These are phyloP conservation scores for Syzygium syzygioides DNA, from an alignment of 441 rosid genomes.

Conservation along the genomic window DNA sequence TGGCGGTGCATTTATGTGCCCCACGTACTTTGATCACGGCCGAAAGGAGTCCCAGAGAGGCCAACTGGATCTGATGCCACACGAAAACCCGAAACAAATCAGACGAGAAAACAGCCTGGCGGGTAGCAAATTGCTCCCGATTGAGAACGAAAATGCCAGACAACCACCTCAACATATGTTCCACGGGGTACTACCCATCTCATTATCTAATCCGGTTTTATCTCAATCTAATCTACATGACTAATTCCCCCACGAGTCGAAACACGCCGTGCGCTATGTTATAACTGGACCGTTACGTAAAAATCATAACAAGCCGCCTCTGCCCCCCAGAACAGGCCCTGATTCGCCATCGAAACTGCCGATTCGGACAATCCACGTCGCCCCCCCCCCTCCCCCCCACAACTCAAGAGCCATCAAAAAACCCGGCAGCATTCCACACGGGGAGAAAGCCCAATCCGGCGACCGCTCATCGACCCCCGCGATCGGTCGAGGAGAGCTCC, in stretches of 20 bases:
- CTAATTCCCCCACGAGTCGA: background rate
- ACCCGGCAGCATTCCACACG: background rate
- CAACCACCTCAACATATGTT: background rate
- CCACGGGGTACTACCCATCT: background rate
- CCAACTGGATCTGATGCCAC: background rate
- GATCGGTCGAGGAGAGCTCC: background rate
- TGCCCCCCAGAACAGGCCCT: background rate
- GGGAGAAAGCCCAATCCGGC: background rate
- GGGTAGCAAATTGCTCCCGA: background rate
- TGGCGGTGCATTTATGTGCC: background rate
- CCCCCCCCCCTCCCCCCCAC: background rate
- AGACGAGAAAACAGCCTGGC: background rate
- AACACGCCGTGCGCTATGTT: background rate
- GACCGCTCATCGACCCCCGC: background rate
- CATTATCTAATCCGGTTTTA: background rate
- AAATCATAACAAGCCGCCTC: background rate
- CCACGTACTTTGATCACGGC: background rate
- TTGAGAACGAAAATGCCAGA: background rate
- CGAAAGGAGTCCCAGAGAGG: background rate
- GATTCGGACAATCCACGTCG: background rate
- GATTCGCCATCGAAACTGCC: background rate
- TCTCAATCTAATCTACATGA: background rate
- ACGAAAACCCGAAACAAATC: background rate
- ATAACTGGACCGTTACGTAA: background rate
- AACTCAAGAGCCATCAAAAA: background rate